phyloP scores from a whole-genome alignment of 306 rosid species.

The Cicer judaicum region DNA sequence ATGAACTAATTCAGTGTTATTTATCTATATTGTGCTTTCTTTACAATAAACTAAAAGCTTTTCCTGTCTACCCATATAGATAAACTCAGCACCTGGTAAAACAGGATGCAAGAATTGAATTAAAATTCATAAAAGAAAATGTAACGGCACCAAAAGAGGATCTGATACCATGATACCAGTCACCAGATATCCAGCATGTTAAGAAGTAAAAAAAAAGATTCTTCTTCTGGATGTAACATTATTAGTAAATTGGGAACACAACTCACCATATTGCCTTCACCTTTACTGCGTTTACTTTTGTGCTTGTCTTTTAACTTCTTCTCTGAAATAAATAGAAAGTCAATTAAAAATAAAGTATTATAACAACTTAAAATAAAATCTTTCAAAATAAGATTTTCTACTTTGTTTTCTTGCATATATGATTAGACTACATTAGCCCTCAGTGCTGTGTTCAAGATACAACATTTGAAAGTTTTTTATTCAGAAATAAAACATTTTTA shows the following conservation, averaged over 20 bases:
- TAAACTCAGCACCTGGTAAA: neutral
- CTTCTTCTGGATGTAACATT: slow-evolving; percentile 11
- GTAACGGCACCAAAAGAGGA: neutral
- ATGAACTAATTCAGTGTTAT: slow-evolving; percentile 4
- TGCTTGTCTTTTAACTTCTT: slow-evolving; percentile 74
- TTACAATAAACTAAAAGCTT: slow-evolving; percentile 1
- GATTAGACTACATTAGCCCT: neutral
- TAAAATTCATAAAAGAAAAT: neutral
- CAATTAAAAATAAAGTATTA: neutral
- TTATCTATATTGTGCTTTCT: slow-evolving; percentile 11
- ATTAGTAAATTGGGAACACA: slow-evolving; percentile 32
- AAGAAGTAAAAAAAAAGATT: slow-evolving; percentile 9
- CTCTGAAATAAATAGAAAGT: slow-evolving; percentile 53
- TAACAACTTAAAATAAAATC: slow-evolving; percentile 20
- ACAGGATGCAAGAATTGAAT: too few relatives aligned
- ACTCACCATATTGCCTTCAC: slow-evolving; percentile 61
- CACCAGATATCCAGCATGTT: slow-evolving; percentile 19
- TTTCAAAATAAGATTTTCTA: slow-evolving; percentile 17
- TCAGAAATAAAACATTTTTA: neutral
- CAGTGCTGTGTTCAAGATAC: neutral
- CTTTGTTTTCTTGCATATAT: neutral
- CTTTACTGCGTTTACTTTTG: slow-evolving; percentile 62
- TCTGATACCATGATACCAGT: neutral
- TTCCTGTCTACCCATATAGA: neutral
- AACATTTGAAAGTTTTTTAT: neutral